Base-by-base conservation (phyloP, 495 filamentous ascomycete genomes). In the Tuber melanosporum region DNA sequence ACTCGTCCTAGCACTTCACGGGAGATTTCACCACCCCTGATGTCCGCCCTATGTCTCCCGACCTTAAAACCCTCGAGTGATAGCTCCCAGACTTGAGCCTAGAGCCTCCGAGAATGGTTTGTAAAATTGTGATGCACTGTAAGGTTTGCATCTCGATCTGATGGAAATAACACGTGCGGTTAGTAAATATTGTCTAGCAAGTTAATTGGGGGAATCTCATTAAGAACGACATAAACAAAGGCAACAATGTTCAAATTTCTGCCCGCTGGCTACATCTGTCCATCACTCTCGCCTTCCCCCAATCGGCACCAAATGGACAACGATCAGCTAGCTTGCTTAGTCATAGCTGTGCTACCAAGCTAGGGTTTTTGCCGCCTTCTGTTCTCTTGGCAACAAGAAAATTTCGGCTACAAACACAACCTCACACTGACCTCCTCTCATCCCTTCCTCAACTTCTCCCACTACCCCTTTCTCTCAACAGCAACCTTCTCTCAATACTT, bases 381-480 rank as follows among this genome's bases (percentile, higher is more conserved):
- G 19, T 36, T 66, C 26, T 19, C 57, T 66, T 66, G 57, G 57
- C 57, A 66, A 66, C 52, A 66, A 66, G 57, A 66, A 66, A 66
- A 66, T 66, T 66, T 66, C 57, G 57, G 57, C 57, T 15, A 66
- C 47, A n/a, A 52, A 52, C 47, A 20, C 76, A 80, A 80, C 78
- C 52, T 76, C 74, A 73, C 77, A 79, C 81, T 81, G 83, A 80
- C 77, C 76, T 70, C 82, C 74, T 82, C 74, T 79, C 73, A 76
- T 74, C 71, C 80, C 78, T 78, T 80, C 74, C 76, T 73, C 69
- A 46, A 66, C 83, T 78, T 76, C 73, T 73, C 77, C 71, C 70
- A 73, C 45, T 70, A 74, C 73, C 79, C 74, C 79, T 79, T 78
- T 82, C 81, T 77, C 80, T 83, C 79, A 80, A 81, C 77, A 75